These are phyloP conservation scores for Malus fusca DNA, from an alignment of 306 rosid genomes.

Conservation along the genomic window DNA sequence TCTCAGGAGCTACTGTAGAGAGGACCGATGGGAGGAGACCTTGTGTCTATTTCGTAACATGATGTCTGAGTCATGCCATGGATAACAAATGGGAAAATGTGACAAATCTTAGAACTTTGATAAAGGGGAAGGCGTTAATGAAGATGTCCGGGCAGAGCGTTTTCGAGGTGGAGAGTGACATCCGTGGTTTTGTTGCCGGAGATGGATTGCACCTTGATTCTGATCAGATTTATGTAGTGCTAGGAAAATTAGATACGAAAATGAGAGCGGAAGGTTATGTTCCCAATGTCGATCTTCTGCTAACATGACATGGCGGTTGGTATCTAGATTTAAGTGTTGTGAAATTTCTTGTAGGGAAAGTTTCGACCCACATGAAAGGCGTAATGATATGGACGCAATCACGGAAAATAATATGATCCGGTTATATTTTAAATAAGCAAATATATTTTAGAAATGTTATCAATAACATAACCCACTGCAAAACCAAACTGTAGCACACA, in stretches of 20 bases:
- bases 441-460: too few species aligned
- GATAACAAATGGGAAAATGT: conserved; percentile 60
- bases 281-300: conserved; percentile 1
- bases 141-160: conserved; percentile 47
- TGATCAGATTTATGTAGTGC: conserved; percentile 37
- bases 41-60: conserved; percentile 41
- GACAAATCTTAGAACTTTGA: conserved; percentile 39
- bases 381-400: too few species aligned
- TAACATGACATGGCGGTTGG: not conserved
- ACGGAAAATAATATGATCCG: too few species aligned
- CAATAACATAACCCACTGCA: too few species aligned
- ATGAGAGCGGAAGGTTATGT: conserved; percentile 38
- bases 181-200: conserved; percentile 44
- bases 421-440: too few species aligned
- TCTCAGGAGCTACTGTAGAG: conserved; percentile 45
- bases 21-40: conserved; percentile 44
- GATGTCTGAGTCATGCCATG: conserved; percentile 40
- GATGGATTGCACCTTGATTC: conserved; percentile 41
- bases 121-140: conserved; percentile 56
- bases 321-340: too few species aligned
- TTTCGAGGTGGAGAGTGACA: conserved; percentile 42
- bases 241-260: conserved; percentile 41
- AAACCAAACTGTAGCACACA: too few species aligned
- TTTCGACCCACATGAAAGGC: too few species aligned
- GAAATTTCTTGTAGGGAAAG: too few species aligned